phyloP scores from a whole-genome alignment of 768 basidiomycete species.

The Suillus subalutaceus region DNA sequence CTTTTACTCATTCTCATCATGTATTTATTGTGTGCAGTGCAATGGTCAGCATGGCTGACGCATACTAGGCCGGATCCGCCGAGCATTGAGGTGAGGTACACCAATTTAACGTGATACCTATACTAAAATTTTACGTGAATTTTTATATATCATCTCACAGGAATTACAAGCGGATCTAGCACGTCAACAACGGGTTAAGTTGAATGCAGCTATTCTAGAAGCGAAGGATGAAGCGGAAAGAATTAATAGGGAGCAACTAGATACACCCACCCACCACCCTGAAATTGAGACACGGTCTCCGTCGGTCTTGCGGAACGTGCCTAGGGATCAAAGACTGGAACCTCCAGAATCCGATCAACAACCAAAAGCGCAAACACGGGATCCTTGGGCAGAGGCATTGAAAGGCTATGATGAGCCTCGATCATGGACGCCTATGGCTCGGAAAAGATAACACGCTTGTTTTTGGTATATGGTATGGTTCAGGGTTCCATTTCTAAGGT shows the following conservation, averaged over 20 bases:
- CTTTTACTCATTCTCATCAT: background rate
- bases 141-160: conserved; percentile 34
- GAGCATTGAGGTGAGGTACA: conserved; percentile 52
- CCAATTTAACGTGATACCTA: no score
- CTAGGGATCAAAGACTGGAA: conserved; percentile 5
- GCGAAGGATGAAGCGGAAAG: conserved; percentile 57
- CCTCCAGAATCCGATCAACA: conserved; percentile 13
- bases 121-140: background rate
- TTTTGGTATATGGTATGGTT: background rate
- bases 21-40: conserved; percentile 46
- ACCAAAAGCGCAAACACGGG: conserved; percentile 13
- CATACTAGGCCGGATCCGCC: conserved; percentile 67
- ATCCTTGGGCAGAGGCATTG: conserved; percentile 28
- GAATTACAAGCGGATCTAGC: conserved; percentile 60
- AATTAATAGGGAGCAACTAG: conserved; percentile 17
- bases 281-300: conserved; percentile 19
- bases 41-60: conserved; percentile 77
- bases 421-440: conserved; percentile 39
- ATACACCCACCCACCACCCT: conserved; percentile 16
- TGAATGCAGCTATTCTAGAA: conserved; percentile 57
- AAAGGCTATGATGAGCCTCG: conserved; percentile 36
- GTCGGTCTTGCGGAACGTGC: conserved; percentile 17
- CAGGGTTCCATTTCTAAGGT: background rate
- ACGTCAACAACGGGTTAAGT: conserved; percentile 54
- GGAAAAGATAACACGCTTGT: conserved; percentile 23